Base-by-base conservation (phyloP, 2,329 filamentous ascomycete genomes). In the Aureobasidium subglaciale region DNA sequence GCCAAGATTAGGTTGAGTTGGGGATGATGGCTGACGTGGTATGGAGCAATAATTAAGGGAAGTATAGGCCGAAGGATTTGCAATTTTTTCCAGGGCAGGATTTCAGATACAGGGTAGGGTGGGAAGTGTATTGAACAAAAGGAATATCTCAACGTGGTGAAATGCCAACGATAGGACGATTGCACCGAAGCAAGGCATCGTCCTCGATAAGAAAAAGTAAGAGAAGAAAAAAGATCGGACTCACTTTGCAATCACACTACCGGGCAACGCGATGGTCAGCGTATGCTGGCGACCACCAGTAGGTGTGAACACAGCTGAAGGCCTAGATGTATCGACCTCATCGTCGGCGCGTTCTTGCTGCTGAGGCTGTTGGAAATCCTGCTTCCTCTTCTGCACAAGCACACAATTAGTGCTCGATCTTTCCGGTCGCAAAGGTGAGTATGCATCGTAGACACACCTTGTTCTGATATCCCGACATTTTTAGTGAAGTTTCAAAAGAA, bases 241-340 rank as follows among this genome's bases (percentile, higher is more conserved):
- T 59, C 73, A 90, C 87, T 87, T 88, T 56, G 83, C 77, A 56
- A 92, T 79, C 41, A 93, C 82, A 66, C 87, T 92, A 30, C 86
- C 87, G 1, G 89, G 87, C 27, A 95, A 71, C 3, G 89, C 89
- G 30, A 93, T 78, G 38, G 86, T 91, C 16, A 93, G 68, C 0
- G 89, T 93, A 78, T 86, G 88, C 32, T 80, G 73, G 60, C 88
- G 77, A 32, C 85, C 83, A 42, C 78, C 76, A 0, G 73, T 77
- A 1, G 88, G 83, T 49, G 79, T 75, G 71, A 89, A 92, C 34
- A 85, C 73, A 8, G 85, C 83, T 4, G 83, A 84, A 4, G 86
- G 86, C 67, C 85, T 88, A 22, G 84, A 82, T 3, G 81, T 84
- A 60, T 82, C 78, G 38, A 56, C 56, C 27, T 55, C 46, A 11